Base-by-base conservation (phyloP, 139 green algal genomes). In the Diplosphaera chodatii region DNA sequence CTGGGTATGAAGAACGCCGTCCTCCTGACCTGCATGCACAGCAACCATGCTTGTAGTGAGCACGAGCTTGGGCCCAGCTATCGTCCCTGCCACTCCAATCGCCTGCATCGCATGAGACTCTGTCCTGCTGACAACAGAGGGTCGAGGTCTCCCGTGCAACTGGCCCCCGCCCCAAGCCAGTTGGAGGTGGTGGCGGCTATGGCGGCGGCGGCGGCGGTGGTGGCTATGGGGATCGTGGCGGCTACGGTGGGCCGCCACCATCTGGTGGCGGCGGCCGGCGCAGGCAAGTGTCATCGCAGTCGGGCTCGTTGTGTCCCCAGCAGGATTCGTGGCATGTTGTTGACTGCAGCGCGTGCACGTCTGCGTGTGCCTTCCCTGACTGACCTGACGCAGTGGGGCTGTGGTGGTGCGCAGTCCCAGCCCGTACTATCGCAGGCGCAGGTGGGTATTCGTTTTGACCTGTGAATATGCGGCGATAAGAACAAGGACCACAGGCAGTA, bases 1-100 rank as follows among this genome's bases (percentile, higher is more conserved):
- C 56, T 78, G 73, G 73, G 73, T 78, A 29, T 59, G 70, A 32
- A 20, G 27, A 3, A 28, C 20, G 5, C 34, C 32, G 10, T 33
- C 64, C 18, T 30, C 4, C 16, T 40, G 21, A 6, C 63, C n/a
- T n/a, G n/a, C n/a, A n/a, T n/a, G 37, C 37, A 48, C 13, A 48
- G 8, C 37, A 13, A 48, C 8, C 37, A 21, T 48, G 8, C 13
- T 48, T 48, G 13, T 48, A 21, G 10, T 8, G 37, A 48, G 37
- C 37, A 21, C 37, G 10, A 48, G 37, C 10, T n/a, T n/a, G n/a
- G n/a, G n/a, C n/a, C n/a, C n/a, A n/a, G n/a, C n/a, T n/a, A n/a
- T 48, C 37, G 37, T 48, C 37, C 8, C 6, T 10, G 6, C 37
- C 37, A 48, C 37, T 20, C 37, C 10, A 48, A 48, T 10, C 6